Base-by-base conservation (phyloP, 1,284 basidiomycete species). In the Porogramme epimiltina region DNA sequence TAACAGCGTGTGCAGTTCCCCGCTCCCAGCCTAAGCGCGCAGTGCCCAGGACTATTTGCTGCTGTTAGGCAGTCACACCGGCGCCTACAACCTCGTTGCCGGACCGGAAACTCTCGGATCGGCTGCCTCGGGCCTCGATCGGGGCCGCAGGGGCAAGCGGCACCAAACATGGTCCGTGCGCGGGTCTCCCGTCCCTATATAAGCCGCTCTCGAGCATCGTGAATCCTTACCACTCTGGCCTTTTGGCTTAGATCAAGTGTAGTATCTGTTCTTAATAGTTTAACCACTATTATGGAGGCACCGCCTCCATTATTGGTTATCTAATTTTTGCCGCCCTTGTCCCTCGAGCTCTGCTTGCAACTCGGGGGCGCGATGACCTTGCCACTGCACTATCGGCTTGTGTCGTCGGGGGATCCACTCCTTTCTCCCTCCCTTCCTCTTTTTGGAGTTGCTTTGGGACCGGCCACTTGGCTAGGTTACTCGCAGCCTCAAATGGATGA, bases 201-300 rank as follows among this genome's bases (percentile, higher is more conserved):
- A 40, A 19, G 3, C 45, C 25, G 20, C 16, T 9, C 6, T 31
- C 45, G 26, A n/a, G 26, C 37, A 40, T 28, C 1, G 18, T n/a
- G 45, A 40, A 15, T 63, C 63, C 61, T 63, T 76, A 87, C 85
- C 86, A 87, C 87, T 91, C 85, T 91, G 90, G 85, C 89, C 90
- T 87, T 89, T 89, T 89, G 89, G 89, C 87, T 91, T 93, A 89
- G 89, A 91, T 89, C 89, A 92, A 91, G 89, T 91, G 89, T 92
- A 91, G 90, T 91, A 91, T 89, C 85, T 89, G 85, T 89, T 88
- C 86, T 89, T 88, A 85, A 85, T 82, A 84, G 82, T 82, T 84
- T 84, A 84, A 84, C 80, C 80, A 81, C 81, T 84, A 83, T 83
- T 83, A 83, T 74, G 71, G 63, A 65, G 72, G 70, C 62, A 64